A percentile compares a stretch with the other conserved stretches of the same genome.
These are phyloP conservation scores for Setomelanomma holmii DNA, from an alignment of 2,329 filamentous ascomycete genomes.

Conservation along the genomic window DNA sequence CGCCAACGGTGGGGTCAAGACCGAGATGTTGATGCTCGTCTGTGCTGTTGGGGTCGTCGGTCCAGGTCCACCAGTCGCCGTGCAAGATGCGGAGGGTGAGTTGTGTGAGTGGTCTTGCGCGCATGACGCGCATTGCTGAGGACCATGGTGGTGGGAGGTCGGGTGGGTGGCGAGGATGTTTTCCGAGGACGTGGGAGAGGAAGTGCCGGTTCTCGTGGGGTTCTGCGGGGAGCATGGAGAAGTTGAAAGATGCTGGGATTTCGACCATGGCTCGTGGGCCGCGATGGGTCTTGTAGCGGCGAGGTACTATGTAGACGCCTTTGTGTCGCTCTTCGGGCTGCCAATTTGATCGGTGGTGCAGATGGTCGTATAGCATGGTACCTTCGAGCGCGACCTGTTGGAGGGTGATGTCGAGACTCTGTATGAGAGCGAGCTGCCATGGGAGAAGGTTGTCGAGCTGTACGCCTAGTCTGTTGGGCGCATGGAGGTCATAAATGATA, in stretches of 20 bases:
- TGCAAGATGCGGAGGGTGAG: constrained; percentile 24
- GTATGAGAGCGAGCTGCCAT: constrained; percentile 26
- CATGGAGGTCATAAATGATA: background rate
- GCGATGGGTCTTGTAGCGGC: constrained; percentile 1
- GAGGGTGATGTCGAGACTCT: constrained; percentile 22
- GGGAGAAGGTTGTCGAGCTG: background rate
- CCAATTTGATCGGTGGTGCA: constrained; percentile 6
- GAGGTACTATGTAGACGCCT: constrained; percentile 16
- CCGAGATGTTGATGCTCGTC: constrained; percentile 11
- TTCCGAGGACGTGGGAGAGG: constrained; percentile 2
- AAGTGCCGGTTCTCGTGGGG: background rate
- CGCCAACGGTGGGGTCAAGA: constrained; percentile 30
- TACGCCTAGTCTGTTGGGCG: background rate
- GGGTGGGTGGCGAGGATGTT: background rate
- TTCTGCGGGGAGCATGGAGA: constrained; percentile 7
- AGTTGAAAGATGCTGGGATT: constrained; percentile 8
- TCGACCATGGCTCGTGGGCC: background rate
- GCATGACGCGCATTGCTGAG: constrained; percentile 10
- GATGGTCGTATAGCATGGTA: background rate
- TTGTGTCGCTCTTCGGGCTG: constrained; percentile 6
- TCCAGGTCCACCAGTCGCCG: constrained; percentile 28
- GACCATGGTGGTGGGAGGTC: constrained; percentile 2
- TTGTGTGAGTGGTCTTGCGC: constrained; percentile 17
- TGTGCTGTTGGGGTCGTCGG: background rate
- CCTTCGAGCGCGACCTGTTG: constrained; percentile 18